phyloP scores from a whole-genome alignment of 495 filamentous ascomycete genomes.

The Glarea lozoyensis region DNA sequence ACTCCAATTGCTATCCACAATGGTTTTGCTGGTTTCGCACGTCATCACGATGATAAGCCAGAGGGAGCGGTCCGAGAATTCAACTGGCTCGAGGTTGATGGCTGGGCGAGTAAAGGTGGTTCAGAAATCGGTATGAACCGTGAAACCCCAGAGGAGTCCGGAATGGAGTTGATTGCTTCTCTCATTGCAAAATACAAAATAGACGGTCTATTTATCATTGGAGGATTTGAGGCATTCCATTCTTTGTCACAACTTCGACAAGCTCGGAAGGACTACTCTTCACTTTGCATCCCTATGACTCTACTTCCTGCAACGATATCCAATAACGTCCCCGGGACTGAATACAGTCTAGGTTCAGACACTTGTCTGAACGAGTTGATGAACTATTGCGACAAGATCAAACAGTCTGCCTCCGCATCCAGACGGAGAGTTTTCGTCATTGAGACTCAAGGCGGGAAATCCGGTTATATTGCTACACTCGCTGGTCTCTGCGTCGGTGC shows the following conservation, averaged over 20 bases:
- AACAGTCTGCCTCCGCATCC: slow-evolving; percentile 89
- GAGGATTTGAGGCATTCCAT: slow-evolving; percentile 96
- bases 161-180: slow-evolving; percentile 72
- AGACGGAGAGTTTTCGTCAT: slow-evolving; percentile 93
- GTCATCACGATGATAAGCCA: slow-evolving; percentile 79
- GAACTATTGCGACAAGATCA: slow-evolving; percentile 92
- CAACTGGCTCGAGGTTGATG: slow-evolving; percentile 86
- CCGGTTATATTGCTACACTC: slow-evolving; percentile 88
- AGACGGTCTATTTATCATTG: slow-evolving; percentile 85
- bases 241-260: slow-evolving; percentile 77
- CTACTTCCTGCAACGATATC: slow-evolving; percentile 94
- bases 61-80: slow-evolving; percentile 76
- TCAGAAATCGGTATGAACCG: slow-evolving; percentile 98
- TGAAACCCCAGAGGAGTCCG: slow-evolving; percentile 74
- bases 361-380: slow-evolving; percentile 97
- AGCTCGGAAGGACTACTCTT: slow-evolving; percentile 65
- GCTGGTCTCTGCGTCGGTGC: slow-evolving; percentile 85
- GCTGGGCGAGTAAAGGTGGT: slow-evolving; percentile 92
- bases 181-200: slow-evolving; percentile 82
- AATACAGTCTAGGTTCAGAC: slow-evolving; percentile 94
- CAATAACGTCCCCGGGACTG: slow-evolving; percentile 96
- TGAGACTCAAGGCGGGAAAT: slow-evolving; percentile 92
- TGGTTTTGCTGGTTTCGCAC: slow-evolving; percentile 88
- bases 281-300: slow-evolving; percentile 88
- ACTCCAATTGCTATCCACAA: slow-evolving; percentile 90